Conservation (phyloP, 371 early-diverging fungal species). For the Actinomortierella ambigua region DNA sequence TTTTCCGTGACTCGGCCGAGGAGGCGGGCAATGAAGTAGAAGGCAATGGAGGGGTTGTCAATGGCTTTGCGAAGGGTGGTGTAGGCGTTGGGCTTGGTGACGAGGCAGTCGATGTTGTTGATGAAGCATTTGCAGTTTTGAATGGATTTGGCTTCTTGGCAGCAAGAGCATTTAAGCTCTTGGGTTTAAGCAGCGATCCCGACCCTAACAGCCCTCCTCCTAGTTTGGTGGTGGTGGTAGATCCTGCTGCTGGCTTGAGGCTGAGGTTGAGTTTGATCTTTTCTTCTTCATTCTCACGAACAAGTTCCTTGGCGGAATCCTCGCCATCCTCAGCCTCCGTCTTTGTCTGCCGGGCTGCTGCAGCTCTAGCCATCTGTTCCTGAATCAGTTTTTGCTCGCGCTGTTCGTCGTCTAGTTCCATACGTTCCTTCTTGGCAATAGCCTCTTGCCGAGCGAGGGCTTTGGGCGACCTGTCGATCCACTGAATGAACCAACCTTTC, state of each 20-base stretch:
- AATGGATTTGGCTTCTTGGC: constrained; percentile 47
- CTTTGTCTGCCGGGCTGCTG: constrained; percentile 54
- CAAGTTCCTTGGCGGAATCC: constrained; percentile 60
- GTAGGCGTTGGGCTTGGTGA: constrained; percentile 2
- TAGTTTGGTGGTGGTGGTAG: constrained; percentile 12
- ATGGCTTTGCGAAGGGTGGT: neutral
- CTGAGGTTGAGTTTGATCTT: constrained; percentile 69
- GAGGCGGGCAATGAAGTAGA: neutral
- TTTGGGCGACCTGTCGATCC: constrained; percentile 93
- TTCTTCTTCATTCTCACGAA: constrained; percentile 60
- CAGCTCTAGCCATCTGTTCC: constrained; percentile 84
- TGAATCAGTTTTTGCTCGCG: constrained; percentile 74
- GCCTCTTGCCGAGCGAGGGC: constrained; percentile 85
- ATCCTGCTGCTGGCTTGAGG: constrained; percentile 34
- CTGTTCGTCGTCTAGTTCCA: constrained; percentile 85
- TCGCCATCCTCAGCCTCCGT: constrained; percentile 37
- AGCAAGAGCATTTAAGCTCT: constrained; percentile 40
- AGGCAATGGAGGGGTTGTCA: constrained; percentile 3
- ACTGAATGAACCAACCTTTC: constrained; percentile 88
- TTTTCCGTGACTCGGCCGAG: constrained; percentile 31
- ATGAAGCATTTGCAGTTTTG: constrained; percentile 38
- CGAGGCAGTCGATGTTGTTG: constrained; percentile 11
- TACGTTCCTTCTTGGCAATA: constrained; percentile 80
- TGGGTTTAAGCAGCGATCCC: constrained; percentile 28
- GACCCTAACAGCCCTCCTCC: constrained; percentile 18